Base-by-base conservation (phyloP, 1,284 basidiomycete species). In the Heterobasidion irregulare region DNA sequence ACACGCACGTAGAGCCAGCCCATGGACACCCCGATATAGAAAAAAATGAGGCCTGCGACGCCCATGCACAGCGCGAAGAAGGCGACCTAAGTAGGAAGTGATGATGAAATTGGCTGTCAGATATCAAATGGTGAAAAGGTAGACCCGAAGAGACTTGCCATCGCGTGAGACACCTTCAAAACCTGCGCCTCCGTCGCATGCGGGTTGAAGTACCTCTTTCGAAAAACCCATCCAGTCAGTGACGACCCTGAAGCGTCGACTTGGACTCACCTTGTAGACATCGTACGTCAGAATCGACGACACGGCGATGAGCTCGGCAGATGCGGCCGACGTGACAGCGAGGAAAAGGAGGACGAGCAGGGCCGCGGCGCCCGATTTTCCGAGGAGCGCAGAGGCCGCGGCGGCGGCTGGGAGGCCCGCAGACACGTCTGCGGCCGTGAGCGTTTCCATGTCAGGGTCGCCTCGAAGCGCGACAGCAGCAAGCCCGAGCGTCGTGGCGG, bases 251-350 rank as follows among this genome's bases (percentile, higher is more conserved):
- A 35, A 12, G 33, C 8, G n/a, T 7, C 36, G 33, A 34, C 19
- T 16, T 9, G 2, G n/a, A 55, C 62, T 12, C 47, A 71, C 71
- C 67, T 75, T 77, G 70, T 82, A 83, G 47, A 89, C 76, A 69
- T 94, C 92, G 64, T 92, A 94, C 0, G 92, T 93, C 63, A 93
- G 65, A 54, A 94, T 65, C 0, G 83, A 83, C 6, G 86, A 89
- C 2, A 92, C 89, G 0, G 94, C 94, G 62, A 96, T 94, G 53
- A 95, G 78, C 70, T 98, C 94, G 4, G 94, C 94, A 19, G 86
- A 86, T 16, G 87, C 87, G 0, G 92, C 91, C 15, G 86, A 90
- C 0, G 92, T 96, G 59, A 96, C 92, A 8, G 89, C 88, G 61
- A 92, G 70, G 73, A 92, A 89, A 18, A 92, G 76, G 0, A 92